These are phyloP conservation scores for Pythium scleroteichum DNA, from an alignment of 352 stramenopile genomes.

Conservation along the genomic window DNA sequence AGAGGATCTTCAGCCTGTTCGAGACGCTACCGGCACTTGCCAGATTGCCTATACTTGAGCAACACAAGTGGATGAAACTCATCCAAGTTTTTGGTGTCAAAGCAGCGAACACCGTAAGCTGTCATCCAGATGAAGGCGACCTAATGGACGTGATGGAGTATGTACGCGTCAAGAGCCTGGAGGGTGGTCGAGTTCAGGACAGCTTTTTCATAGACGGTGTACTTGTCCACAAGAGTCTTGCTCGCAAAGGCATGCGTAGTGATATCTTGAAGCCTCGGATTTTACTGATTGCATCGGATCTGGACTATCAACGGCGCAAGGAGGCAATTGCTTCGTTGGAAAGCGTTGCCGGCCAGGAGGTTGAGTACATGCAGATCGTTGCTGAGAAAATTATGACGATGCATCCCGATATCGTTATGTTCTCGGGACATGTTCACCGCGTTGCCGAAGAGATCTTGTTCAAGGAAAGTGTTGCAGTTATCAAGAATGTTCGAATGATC, in stretches of 20 bases:
- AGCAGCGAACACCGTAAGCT: conserved; percentile 65
- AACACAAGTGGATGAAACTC: conserved; percentile 84
- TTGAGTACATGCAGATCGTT: conserved; percentile 91
- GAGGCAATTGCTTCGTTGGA: conserved; percentile 82
- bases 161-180: conserved; percentile 77
- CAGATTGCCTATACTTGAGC: conserved; percentile 65
- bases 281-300: conserved; percentile 75
- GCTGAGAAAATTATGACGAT: conserved; percentile 87
- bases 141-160: conserved; percentile 87
- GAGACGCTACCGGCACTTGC: conserved; percentile 52
- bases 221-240: conserved; percentile 85
- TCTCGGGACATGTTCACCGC: conserved; percentile 80
- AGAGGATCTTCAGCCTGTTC: conserved; percentile 72
- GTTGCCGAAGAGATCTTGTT: conserved; percentile 82
- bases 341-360: conserved; percentile 79
- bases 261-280: conserved; percentile 80
- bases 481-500: conserved; percentile 83
- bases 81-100: conserved; percentile 70
- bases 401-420: conserved; percentile 84
- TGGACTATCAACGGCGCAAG: conserved; percentile 87
- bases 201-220: conserved; percentile 89
- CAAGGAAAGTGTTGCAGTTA: conserved; percentile 75
- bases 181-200: conserved; percentile 71
- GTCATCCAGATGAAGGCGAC: conserved; percentile 69
- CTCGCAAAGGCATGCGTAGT: conserved; percentile 82